Evolutionary conservation across 83 land plant genomes (phyloP).

Genomic region (Larix sibirica): DNA sequence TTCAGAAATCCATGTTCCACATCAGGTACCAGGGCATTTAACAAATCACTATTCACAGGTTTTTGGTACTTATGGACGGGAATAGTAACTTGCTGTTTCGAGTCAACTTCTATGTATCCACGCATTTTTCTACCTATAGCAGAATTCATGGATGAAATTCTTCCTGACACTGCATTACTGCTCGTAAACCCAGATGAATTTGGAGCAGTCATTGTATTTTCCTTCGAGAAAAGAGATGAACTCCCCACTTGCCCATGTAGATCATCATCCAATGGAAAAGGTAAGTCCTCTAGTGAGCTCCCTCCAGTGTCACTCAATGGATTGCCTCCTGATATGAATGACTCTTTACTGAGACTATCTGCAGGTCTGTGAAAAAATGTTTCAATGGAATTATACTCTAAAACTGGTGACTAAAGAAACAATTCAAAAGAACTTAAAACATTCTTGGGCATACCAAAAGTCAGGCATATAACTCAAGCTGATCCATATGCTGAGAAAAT

Average conservation of each 20-base stretch:
- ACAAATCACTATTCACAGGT: not conserved
- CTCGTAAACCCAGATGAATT: slow-evolving; percentile 10
- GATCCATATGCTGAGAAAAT: too few relatives aligned
- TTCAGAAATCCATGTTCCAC: not conserved
- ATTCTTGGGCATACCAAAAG: too few relatives aligned
- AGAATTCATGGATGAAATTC: not conserved
- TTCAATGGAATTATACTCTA: too few relatives aligned
- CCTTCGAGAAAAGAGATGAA: slow-evolving; percentile 17
- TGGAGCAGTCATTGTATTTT: slow-evolving; percentile 12
- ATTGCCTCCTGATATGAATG: slow-evolving; percentile 13
- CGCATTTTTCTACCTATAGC: not conserved
- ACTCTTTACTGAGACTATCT: slow-evolving; percentile 9
- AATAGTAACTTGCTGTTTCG: not conserved
- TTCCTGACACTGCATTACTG: not conserved
- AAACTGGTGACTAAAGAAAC: too few relatives aligned
- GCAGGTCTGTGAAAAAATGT: slow-evolving; percentile 12
- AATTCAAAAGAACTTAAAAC: too few relatives aligned
- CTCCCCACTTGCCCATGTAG: slow-evolving; percentile 22
- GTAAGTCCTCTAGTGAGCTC: slow-evolving; percentile 45
- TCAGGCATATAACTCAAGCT: too few relatives aligned
- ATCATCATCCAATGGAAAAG: slow-evolving; percentile 53
- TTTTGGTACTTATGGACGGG: not conserved
- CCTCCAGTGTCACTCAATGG: slow-evolving; percentile 27
- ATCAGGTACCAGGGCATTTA: not conserved
- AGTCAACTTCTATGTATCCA: slow-evolving; percentile 7